Base-by-base conservation (phyloP, 2,329 filamentous ascomycete species). In the Botrytis fragariae region DNA sequence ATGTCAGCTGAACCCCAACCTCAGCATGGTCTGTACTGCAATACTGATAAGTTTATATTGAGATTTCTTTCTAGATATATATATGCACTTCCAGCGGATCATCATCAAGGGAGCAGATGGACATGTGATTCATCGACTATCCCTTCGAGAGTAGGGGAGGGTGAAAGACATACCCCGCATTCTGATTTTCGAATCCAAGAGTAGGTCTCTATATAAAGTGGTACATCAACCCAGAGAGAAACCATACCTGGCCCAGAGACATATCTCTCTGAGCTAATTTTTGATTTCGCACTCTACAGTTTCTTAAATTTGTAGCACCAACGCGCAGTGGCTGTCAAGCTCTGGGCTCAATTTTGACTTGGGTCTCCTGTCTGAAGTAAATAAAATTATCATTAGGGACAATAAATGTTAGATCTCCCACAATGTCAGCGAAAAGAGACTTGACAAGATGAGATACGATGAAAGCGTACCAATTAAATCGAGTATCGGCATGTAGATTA, bases 231-330 rank as follows among this genome's bases (percentile, higher is more conserved):
- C 6, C 9, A 12, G 22, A 7, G 22, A 51, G 45, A 25, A 10
- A 51, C 12, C 22, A 48, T 8, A 4, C 22, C 1, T 1, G 12
- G 22, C 22, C 1, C 1, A 44, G 22, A 25, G 4, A 12, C 7
- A 18, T 2, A 8, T 3, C 14, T 22, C 9, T 0, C 3, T 20
- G 7, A 4, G 22, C 9, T 45, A 2, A 22, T 22, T 1, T 8
- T 45, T 45, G 18, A 20, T 25, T 22, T 48, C 9, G 4, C 45
- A 48, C 45, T 48, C 45, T 51, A 14, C 14, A n/a, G 9, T 51
- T n/a, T 7, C 48, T 51, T 10, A 14, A 12, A n/a, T 14, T n/a
- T 12, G 4, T 14, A 14, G 25, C 2, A 14, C 3, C 12, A 51
- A 6, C 12, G 10, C 25, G 1, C 48, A n/a, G 4, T 51, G 14